Evolutionary conservation across 2,329 filamentous ascomycete species (phyloP).

Genomic region (Didymella segeticola): DNA sequence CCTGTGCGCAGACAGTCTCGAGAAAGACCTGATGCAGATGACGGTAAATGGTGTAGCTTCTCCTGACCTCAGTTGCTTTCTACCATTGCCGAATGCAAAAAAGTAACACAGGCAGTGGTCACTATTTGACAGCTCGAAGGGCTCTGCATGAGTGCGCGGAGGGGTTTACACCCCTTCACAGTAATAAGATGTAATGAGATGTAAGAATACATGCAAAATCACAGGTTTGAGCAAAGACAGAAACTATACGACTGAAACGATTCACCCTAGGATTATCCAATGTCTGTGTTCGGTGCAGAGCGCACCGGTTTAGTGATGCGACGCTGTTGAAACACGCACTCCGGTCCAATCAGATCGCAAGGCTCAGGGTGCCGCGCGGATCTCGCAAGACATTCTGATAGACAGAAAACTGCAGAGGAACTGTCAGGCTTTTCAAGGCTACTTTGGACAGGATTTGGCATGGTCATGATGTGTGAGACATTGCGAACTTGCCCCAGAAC

Average conservation of each 20-base stretch:
- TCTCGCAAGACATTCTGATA: background rate
- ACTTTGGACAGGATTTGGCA: background rate
- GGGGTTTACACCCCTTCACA: too few relatives aligned
- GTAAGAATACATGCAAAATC: background rate
- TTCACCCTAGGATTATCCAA: constrained; percentile 7
- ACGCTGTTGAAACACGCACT: constrained; percentile 13
- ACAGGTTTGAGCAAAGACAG: background rate
- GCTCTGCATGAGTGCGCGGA: too few relatives aligned
- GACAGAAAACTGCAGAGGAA: background rate
- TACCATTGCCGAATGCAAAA: too few relatives aligned
- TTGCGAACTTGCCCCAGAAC: background rate
- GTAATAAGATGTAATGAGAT: background rate
- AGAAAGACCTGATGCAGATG: too few relatives aligned
- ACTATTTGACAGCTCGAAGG: background rate
- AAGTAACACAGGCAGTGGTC: background rate
- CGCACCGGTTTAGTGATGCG: constrained; percentile 10
- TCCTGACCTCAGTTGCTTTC: too few relatives aligned
- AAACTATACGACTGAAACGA: constrained; percentile 3
- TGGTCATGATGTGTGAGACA: too few relatives aligned
- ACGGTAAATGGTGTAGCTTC: too few relatives aligned
- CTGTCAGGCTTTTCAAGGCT: background rate
- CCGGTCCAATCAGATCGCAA: constrained; percentile 7
- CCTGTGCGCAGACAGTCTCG: background rate
- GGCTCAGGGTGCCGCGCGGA: background rate
- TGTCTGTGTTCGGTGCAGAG: background rate